Percentiles rank a stretch among this genome's conserved stretches.
Evolutionary conservation across 495 filamentous ascomycete species (phyloP).

Genomic region (Podospora pseudopauciseta): DNA sequence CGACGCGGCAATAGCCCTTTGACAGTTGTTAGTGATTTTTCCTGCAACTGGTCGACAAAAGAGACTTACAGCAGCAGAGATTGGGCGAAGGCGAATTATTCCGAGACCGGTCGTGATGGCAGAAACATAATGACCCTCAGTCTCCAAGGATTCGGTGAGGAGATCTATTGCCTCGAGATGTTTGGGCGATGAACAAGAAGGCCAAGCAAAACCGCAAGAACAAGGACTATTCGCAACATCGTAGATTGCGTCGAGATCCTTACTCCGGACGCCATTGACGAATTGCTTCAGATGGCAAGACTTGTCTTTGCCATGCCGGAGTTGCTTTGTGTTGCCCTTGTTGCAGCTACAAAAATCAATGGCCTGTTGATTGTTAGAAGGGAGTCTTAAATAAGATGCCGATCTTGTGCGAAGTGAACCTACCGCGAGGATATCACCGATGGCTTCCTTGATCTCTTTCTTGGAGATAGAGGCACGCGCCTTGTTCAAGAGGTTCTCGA

Average conservation of each 20-base stretch:
- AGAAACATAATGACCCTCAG: slow-evolving; percentile 16
- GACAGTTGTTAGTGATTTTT: not conserved
- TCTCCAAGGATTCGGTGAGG: slow-evolving; percentile 22
- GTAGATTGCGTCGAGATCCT: slow-evolving; percentile 15
- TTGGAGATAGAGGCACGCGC: not conserved
- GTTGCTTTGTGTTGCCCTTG: not conserved
- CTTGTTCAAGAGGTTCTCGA: not conserved
- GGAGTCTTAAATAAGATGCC: not conserved
- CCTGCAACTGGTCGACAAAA: not conserved
- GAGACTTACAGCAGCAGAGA: slow-evolving; percentile 20
- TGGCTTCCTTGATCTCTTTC: not conserved
- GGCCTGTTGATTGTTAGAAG: slow-evolving; percentile 8
- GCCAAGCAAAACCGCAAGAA: slow-evolving; percentile 29
- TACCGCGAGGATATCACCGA: not conserved
- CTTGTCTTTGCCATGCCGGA: slow-evolving; percentile 28
- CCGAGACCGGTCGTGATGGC: slow-evolving; percentile 28
- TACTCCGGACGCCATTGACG: slow-evolving; percentile 12
- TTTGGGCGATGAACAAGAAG: slow-evolving; percentile 14
- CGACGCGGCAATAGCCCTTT: slow-evolving; percentile 32
- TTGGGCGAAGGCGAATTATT: slow-evolving; percentile 26
- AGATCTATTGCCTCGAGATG: slow-evolving; percentile 26
- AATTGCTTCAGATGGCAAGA: slow-evolving; percentile 28
- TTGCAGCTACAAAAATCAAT: slow-evolving; percentile 22
- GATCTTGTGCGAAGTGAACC: not conserved
- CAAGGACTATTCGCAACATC: slow-evolving; percentile 15